phyloP scores from a whole-genome alignment of 2,329 filamentous ascomycete species.

The Pleomassaria siparia region DNA sequence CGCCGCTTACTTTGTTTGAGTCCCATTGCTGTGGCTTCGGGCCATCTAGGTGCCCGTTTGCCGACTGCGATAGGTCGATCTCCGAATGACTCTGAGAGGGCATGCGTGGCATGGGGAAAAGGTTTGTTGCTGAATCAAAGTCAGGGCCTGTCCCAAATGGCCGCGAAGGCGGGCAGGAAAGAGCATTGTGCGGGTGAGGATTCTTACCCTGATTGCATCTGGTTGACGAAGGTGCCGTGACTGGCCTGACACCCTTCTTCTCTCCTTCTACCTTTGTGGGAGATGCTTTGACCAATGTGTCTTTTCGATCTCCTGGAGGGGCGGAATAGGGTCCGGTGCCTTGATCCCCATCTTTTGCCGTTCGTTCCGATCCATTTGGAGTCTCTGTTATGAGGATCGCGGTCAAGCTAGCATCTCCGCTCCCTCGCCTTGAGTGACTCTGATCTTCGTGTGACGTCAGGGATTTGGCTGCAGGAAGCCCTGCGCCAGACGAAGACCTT shows the following conservation, averaged over 20 bases:
- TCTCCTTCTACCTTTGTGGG: slow-evolving; percentile 23
- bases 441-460: slow-evolving; percentile 34
- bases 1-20: slow-evolving; percentile 31
- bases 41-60: slow-evolving; percentile 36
- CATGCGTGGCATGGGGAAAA: slow-evolving; percentile 32
- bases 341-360: slow-evolving; percentile 17
- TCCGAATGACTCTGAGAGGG: slow-evolving; percentile 39
- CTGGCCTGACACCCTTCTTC: slow-evolving; percentile 31
- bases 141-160: slow-evolving; percentile 15
- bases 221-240: slow-evolving; percentile 39
- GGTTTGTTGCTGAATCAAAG: slow-evolving; percentile 27
- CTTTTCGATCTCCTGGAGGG: slow-evolving; percentile 28
- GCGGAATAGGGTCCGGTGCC: slow-evolving; percentile 19
- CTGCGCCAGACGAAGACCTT: slow-evolving; percentile 35
- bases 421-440: slow-evolving; percentile 39
- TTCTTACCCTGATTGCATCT: slow-evolving; percentile 39
- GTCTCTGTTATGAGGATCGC: slow-evolving; percentile 43
- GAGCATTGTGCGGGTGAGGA: slow-evolving; percentile 11
- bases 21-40: slow-evolving; percentile 37
- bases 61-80: slow-evolving; percentile 32
- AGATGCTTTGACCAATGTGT: slow-evolving; percentile 29
- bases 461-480: slow-evolving; percentile 18
- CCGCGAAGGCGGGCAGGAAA: slow-evolving; percentile 12
- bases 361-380: slow-evolving; percentile 29
- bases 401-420: slow-evolving; percentile 43